Base-by-base conservation (phyloP, 192 early-diverging fungal species). In the Backusella macrospora region DNA sequence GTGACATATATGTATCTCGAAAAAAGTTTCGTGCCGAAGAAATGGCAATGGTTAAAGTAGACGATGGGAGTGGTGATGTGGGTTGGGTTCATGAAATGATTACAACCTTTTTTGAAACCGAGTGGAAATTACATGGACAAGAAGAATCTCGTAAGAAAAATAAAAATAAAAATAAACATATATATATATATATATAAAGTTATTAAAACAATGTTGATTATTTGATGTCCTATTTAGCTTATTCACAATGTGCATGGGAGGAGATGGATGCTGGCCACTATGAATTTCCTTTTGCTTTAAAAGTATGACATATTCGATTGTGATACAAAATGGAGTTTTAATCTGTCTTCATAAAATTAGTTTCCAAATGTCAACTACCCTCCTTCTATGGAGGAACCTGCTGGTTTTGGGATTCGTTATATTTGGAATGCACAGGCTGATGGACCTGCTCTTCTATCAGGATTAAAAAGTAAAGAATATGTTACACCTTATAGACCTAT, bases 301-400 rank as follows among this genome's bases (percentile, higher is more conserved):
- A 83, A 73, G 81, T 83, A 72, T 45, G 42, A 14, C 18, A 44
- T 46, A 46, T 37, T 73, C 23, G 38, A 16, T 46, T 43, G 43
- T 42, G 13, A 68, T 4, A 45, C 37, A 68, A 18, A 34, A 34
- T 37, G 16, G 37, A 26, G 13, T 21, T 42, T 39, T 68, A 42
- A 37, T 63, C 55, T 7, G 1, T 23, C 4, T 18, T 13, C 38
- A n/a, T 65, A 16, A 7, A 15, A 23, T 7, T 37, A 83, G 81
- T 77, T 83, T 38, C 81, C 81, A 16, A 77, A 80, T 69, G 76
- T 80, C 15, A 83, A 83, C 47, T 80, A 77, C 65, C 81, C 81
- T 12, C 81, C 81, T 42, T 80, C 79, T 0, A 63, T 80, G 29
- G 81, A 83, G 62, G 81, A 81, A 37, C 78, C 78, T 23, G 29